Evolutionary conservation across 75 land plant genomes (phyloP), one percentile per base, ranked within the genome.

Genomic region (Chamaecyparis obtusa): DNA sequence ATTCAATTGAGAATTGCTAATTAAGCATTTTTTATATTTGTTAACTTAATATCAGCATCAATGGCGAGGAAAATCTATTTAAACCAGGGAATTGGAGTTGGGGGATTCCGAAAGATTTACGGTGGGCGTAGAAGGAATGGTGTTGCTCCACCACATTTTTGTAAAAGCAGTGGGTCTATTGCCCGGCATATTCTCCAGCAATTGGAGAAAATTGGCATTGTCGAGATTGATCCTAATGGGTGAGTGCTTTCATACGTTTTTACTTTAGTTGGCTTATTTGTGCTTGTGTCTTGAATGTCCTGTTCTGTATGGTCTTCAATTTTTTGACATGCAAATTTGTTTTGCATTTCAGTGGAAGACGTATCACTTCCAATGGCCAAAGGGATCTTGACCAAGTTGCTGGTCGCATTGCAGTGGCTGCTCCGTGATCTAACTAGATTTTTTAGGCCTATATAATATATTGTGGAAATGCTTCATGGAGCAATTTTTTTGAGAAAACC

Each of bases 41-140:
- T 30, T 9, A 30, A 2, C 32, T 30, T 3, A 74, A 33, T 74
- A 2, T 30, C 91, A 96, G 98, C 98, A 48, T 95, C 97, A 11
- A 96, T 96, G 93, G 97, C 98, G 35, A 95, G 98, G 91, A 96
- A 96, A 86, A 95, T 96, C 78, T 96, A 96, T 89, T 64, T 96
- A 85, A 93, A 94, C 78, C 91, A 92, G 67, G 98, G 98, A 14
- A 94, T 93, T 87, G 98, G 98, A 72, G 98, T 96, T 16, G 98
- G 98, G 81, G 95, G 93, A 46, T 96, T 96, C 89, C 87, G 88
- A 32, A 95, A 94, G 82, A 94, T 96, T 74, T 96, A 96, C 88
- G 97, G 97, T 82, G 97, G 97, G 1, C 91, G 97, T 76, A 88
- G 92, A 90, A 94, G 96, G 85, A 96, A 96, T 88, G 98, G 98